Evolutionary conservation across 257 asterid species (phyloP).

Genomic region (Fraxinus cuspidata): DNA sequence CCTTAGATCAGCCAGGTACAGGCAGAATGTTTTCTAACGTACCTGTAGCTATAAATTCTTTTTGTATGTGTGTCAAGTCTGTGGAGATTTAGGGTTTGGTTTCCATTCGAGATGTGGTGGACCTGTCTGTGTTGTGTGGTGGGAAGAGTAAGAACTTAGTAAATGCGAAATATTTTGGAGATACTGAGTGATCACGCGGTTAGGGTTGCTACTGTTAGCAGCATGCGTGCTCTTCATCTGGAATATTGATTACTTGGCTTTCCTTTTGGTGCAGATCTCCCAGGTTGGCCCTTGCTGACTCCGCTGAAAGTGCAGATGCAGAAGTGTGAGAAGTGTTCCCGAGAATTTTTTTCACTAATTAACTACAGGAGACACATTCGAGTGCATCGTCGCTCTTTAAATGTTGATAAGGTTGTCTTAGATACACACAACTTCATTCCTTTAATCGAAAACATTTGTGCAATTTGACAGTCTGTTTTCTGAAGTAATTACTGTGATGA

Average conservation of each 20-base stretch:
- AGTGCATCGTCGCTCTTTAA: constrained; percentile 77
- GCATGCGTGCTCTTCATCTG: not conserved
- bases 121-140: not conserved
- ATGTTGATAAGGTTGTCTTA: constrained; percentile 65
- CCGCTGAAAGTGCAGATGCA: constrained; percentile 79
- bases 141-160: not conserved
- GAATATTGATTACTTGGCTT: constrained; percentile 23
- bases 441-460: constrained; percentile 15
- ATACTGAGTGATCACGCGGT: not conserved
- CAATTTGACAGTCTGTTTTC: constrained; percentile 17
- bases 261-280: constrained; percentile 53
- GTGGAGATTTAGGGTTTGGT: not conserved
- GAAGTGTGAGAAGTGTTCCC: constrained; percentile 55
- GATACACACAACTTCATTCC: constrained; percentile 8
- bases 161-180: not conserved
- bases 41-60: constrained; percentile 19
- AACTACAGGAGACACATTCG: constrained; percentile 91
- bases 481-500: constrained; percentile 13
- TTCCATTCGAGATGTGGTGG: constrained; percentile 22
- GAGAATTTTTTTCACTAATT: constrained; percentile 79
- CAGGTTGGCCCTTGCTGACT: constrained; percentile 90
- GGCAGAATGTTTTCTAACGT: not conserved
- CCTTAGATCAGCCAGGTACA: constrained; percentile 83
- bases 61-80: not conserved
- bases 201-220: constrained; percentile 20